A percentile compares a stretch with the other conserved stretches of the same genome.
Conservation (phyloP, 805 yeast species). For the Cyberlindnera xishuangbannaensis region DNA sequence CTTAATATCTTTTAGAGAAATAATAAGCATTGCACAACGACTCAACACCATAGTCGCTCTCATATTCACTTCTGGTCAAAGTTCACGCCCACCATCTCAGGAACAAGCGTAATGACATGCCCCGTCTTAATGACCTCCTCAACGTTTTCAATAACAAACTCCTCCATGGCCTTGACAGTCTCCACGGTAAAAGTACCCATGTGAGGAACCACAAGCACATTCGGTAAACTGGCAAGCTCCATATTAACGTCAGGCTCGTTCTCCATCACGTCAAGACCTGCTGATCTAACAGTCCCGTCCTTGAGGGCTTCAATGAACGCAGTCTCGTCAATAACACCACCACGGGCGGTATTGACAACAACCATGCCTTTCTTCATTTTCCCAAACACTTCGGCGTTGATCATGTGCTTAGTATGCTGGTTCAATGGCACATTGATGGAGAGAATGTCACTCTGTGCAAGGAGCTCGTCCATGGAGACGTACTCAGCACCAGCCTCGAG, state of each 20-base stretch:
- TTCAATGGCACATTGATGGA: constrained; percentile 77
- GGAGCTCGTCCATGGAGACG: constrained; percentile 63
- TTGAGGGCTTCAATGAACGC: constrained; percentile 52
- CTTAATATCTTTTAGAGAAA: no score
- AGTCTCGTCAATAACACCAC: constrained; percentile 69
- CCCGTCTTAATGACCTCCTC: constrained; percentile 54
- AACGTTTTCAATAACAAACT: constrained; percentile 66
- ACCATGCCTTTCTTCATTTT: constrained; percentile 79
- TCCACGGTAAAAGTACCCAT: constrained; percentile 81
- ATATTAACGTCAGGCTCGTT: constrained; percentile 65
- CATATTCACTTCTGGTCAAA: no score
- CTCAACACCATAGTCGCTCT: no score
- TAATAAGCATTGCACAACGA: no score
- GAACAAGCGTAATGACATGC: constrained; percentile 69
- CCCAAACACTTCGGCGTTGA: constrained; percentile 52
- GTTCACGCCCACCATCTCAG: constrained; percentile 49
- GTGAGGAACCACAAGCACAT: constrained; percentile 78
- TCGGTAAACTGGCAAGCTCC: constrained; percentile 56
- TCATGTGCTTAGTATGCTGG: constrained; percentile 59
- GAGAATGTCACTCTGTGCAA: constrained; percentile 59
- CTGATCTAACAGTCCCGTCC: constrained; percentile 58
- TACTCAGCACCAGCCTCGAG: constrained; percentile 67
- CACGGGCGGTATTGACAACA: constrained; percentile 80
- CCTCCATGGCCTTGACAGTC: constrained; percentile 86
- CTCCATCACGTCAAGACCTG: constrained; percentile 75